These are phyloP conservation scores for Taphrina betulina DNA, from an alignment of 1,139 yeast genomes.

Conservation along the genomic window DNA sequence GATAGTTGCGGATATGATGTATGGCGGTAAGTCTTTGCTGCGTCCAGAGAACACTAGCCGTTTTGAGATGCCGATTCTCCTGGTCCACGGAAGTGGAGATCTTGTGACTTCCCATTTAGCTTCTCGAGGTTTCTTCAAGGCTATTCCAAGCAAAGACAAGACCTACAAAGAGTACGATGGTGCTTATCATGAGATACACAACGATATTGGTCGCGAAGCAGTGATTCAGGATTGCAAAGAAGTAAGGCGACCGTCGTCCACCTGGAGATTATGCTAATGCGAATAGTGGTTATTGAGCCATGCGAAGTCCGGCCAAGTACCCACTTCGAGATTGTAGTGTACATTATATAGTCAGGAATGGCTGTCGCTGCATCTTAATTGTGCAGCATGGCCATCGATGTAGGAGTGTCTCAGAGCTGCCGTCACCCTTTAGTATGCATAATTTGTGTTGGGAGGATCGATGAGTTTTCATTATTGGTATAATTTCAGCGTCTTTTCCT, in stretches of 20 bases:
- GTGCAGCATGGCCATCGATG: no score
- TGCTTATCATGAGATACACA: conserved; percentile 37
- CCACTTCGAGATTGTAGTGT: no score
- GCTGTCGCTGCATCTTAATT: no score
- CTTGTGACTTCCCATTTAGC: conserved; percentile 36
- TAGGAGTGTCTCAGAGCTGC: no score
- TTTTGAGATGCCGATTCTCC: conserved; percentile 36
- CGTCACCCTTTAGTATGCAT: no score
- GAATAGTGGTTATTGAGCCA: no score
- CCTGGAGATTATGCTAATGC: no score
- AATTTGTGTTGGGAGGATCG: no score
- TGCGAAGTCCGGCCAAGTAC: no score
- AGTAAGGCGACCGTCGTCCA: no score
- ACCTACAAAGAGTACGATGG: conserved; percentile 35
- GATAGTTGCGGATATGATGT: conserved; percentile 24
- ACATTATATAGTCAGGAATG: no score
- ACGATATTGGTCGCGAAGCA: conserved; percentile 4
- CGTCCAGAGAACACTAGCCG: conserved; percentile 31
- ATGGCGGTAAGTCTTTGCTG: conserved; percentile 19
- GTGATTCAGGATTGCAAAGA: conserved; percentile 20
- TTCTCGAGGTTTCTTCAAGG: conserved; percentile 36
- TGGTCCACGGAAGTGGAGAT: conserved; percentile 39
- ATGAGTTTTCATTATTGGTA: no score
- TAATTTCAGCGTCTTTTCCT: conserved; percentile 20
- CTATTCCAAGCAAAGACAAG: conserved; percentile 36